Evolutionary conservation across 2,329 filamentous ascomycete genomes (phyloP).

Genomic region (Penicillium polonicum): DNA sequence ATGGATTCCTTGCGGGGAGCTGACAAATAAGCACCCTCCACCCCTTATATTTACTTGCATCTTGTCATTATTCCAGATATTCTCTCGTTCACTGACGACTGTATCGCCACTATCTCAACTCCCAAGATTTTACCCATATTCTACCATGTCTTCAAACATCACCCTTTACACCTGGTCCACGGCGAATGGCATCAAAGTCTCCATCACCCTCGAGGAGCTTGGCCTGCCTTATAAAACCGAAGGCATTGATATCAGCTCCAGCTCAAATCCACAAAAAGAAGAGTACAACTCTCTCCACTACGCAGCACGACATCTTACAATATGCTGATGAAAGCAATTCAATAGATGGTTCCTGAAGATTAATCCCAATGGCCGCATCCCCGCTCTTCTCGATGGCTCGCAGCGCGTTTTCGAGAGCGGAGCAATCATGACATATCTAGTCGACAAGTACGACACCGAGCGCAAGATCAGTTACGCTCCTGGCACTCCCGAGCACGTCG

Average conservation of each 20-base stretch:
- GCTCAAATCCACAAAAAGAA: slow-evolving; percentile 47
- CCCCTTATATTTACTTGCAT: background rate
- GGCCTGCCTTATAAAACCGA: slow-evolving; percentile 34
- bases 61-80: background rate
- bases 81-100: slow-evolving; percentile 11
- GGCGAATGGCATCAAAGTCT: slow-evolving; percentile 39
- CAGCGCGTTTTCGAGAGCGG: slow-evolving; percentile 48
- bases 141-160: slow-evolving; percentile 28
- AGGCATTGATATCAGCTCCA: slow-evolving; percentile 44
- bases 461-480: slow-evolving; percentile 45
- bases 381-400: slow-evolving; percentile 44
- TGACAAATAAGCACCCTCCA: slow-evolving; percentile 1
- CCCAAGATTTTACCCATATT: slow-evolving; percentile 11
- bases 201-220: slow-evolving; percentile 41
- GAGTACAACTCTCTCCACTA: slow-evolving; percentile 15
- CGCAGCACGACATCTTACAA: background rate
- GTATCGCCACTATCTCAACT: slow-evolving; percentile 8
- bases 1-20: background rate
- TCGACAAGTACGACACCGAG: slow-evolving; percentile 45
- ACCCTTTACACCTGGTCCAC: slow-evolving; percentile 34
- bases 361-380: slow-evolving; percentile 52
- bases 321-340: background rate
- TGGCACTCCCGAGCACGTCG: slow-evolving; percentile 45
- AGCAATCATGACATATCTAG: slow-evolving; percentile 48
- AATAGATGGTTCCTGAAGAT: slow-evolving; percentile 46